Evolutionary conservation across 805 yeast species (phyloP).

Genomic region (Wickerhamiella shivajii): DNA sequence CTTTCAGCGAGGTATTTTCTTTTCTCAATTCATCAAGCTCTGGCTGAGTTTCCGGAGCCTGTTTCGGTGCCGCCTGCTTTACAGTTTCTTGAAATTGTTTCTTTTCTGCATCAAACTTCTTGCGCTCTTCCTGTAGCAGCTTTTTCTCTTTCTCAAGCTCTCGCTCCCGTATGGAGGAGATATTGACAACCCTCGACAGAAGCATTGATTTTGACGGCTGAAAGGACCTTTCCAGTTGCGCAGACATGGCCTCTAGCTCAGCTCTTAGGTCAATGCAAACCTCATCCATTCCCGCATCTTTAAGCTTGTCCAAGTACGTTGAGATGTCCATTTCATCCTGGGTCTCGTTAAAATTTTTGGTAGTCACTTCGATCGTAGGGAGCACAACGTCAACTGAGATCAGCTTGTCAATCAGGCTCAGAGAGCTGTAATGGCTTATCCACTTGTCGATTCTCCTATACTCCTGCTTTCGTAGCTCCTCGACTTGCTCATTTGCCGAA

Average conservation of each 20-base stretch:
- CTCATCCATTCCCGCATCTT: conserved; percentile 15
- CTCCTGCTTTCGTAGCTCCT: conserved; percentile 41
- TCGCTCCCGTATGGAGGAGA: too few relatives aligned
- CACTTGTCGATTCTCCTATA: conserved; percentile 36
- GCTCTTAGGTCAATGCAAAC: conserved; percentile 18
- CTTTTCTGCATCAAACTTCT: too few relatives aligned
- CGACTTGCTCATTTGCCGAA: conserved; percentile 34
- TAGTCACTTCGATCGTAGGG: conserved; percentile 16
- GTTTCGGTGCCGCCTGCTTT: too few relatives aligned
- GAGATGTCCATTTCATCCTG: conserved; percentile 11
- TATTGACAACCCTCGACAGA: too few relatives aligned
- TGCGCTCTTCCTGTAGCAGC: too few relatives aligned
- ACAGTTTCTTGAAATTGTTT: too few relatives aligned
- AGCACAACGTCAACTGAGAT: conserved; percentile 8
- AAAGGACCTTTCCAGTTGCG: conserved; percentile 13
- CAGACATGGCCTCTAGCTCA: conserved; percentile 22
- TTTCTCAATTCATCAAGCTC: too few relatives aligned
- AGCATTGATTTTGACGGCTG: too few relatives aligned
- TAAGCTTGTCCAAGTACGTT: conserved; percentile 17
- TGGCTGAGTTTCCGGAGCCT: too few relatives aligned
- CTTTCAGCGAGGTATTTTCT: too few relatives aligned
- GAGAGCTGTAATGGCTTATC: conserved; percentile 37
- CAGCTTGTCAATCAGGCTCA: conserved; percentile 13
- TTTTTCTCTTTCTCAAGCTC: too few relatives aligned
- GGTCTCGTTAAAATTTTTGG: conserved; percentile 8